Percentiles rank a stretch among this genome's conserved stretches.
Evolutionary conservation across 2,329 filamentous ascomycete species (phyloP).

Genomic region (Fusarium camptoceras): DNA sequence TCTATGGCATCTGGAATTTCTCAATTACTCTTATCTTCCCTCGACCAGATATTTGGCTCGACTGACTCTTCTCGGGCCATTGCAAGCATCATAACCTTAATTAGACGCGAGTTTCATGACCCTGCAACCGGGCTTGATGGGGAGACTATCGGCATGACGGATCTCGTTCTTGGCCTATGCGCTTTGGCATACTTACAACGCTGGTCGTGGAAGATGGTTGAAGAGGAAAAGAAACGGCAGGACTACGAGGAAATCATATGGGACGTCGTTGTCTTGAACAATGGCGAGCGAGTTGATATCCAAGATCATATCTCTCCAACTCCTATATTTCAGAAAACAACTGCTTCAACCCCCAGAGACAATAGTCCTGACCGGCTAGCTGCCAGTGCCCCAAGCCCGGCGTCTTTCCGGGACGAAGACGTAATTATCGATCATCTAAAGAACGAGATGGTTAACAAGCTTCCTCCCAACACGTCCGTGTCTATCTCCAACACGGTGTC

Average conservation of each 20-base stretch:
- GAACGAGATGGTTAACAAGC: slow-evolving; percentile 65
- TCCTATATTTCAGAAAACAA: slow-evolving; percentile 7
- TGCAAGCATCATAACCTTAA: slow-evolving; percentile 72
- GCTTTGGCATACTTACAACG: slow-evolving; percentile 72
- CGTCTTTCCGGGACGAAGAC: slow-evolving; percentile 53
- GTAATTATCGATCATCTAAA: slow-evolving; percentile 59
- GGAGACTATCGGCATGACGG: slow-evolving; percentile 69
- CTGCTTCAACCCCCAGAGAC: neutral
- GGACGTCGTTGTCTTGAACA: slow-evolving; percentile 73
- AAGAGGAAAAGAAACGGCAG: slow-evolving; percentile 61
- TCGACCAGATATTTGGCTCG: slow-evolving; percentile 74
- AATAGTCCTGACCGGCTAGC: slow-evolving; percentile 6
- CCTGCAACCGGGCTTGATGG: slow-evolving; percentile 69
- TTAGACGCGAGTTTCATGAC: slow-evolving; percentile 73
- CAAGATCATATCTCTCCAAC: slow-evolving; percentile 29
- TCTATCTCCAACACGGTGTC: slow-evolving; percentile 70
- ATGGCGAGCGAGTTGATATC: slow-evolving; percentile 70
- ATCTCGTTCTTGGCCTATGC: slow-evolving; percentile 70
- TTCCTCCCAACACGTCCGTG: slow-evolving; percentile 68
- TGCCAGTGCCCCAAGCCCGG: neutral
- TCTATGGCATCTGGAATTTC: slow-evolving; percentile 67
- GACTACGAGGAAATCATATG: slow-evolving; percentile 69
- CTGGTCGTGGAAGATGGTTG: slow-evolving; percentile 63
- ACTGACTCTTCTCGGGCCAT: slow-evolving; percentile 77
- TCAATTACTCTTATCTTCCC: slow-evolving; percentile 66